These are phyloP conservation scores for Yarrowia sp. DNA, from an alignment of 805 yeast genomes.

Conservation along the genomic window DNA sequence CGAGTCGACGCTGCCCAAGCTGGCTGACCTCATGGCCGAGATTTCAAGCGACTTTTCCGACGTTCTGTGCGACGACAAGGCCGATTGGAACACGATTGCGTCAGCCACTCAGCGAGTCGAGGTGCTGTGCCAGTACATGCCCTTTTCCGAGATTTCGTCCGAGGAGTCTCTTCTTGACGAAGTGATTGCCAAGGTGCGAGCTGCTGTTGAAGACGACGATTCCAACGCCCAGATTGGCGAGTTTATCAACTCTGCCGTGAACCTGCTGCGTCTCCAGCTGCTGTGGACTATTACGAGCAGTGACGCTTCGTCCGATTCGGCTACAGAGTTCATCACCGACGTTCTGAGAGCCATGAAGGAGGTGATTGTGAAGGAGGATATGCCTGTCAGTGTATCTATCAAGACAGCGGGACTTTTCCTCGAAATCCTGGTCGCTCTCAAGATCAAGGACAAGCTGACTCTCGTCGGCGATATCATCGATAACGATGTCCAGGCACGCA, in stretches of 20 bases:
- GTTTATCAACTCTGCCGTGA: slow-evolving; percentile 25
- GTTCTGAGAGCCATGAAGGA: slow-evolving; percentile 15
- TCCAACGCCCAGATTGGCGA: neutral
- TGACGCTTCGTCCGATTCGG: neutral
- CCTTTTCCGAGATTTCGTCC: neutral
- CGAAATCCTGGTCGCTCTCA: slow-evolving; percentile 21
- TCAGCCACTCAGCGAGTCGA: slow-evolving; percentile 27
- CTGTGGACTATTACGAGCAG: slow-evolving; percentile 18
- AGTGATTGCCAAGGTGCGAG: slow-evolving; percentile 1
- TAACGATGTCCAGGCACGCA: neutral
- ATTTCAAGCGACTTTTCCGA: slow-evolving; percentile 16
- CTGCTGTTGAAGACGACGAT: slow-evolving; percentile 1
- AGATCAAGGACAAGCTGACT: slow-evolving; percentile 20
- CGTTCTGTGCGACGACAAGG: neutral
- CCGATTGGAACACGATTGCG: slow-evolving; percentile 8
- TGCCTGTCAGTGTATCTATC: slow-evolving; percentile 3
- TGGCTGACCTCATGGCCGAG: slow-evolving; percentile 14
- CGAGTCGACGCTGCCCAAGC: slow-evolving; percentile 31
- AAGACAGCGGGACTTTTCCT: slow-evolving; percentile 23
- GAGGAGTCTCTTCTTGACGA: slow-evolving; percentile 16
- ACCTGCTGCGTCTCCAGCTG: slow-evolving; percentile 24
- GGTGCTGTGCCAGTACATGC: slow-evolving; percentile 21
- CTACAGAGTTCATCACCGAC: slow-evolving; percentile 4
- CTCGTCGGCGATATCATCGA: slow-evolving; percentile 2
- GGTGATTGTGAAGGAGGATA: slow-evolving; percentile 12